Evolutionary conservation across 2,329 filamentous ascomycete genomes (phyloP).

Genomic region (Aspergillus carbonarius): DNA sequence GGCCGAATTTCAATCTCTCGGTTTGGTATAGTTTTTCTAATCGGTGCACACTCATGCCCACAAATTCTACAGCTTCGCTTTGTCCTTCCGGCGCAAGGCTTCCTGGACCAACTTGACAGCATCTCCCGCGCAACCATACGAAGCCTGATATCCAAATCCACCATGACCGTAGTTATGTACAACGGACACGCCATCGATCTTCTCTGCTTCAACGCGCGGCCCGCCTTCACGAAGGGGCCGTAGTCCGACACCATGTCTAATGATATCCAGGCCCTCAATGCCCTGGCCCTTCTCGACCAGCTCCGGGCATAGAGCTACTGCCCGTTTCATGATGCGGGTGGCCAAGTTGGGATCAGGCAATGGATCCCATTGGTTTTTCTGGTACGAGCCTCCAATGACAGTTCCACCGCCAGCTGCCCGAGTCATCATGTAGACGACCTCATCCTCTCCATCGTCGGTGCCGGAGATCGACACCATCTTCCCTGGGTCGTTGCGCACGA

Average conservation of each 20-base stretch:
- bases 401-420: slow-evolving; percentile 76
- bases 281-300: slow-evolving; percentile 58
- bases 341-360: slow-evolving; percentile 78
- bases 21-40: too few species aligned
- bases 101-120: slow-evolving; percentile 67
- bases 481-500: slow-evolving; percentile 75
- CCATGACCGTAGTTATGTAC: slow-evolving; percentile 48
- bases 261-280: slow-evolving; percentile 69
- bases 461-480: slow-evolving; percentile 70
- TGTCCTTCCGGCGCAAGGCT: slow-evolving; percentile 31
- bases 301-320: slow-evolving; percentile 36
- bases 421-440: slow-evolving; percentile 79
- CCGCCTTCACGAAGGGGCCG: slow-evolving; percentile 73
- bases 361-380: slow-evolving; percentile 75
- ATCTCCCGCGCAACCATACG: slow-evolving; percentile 68
- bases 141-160: slow-evolving; percentile 63
- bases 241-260: slow-evolving; percentile 80
- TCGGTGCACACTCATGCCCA: too few species aligned
- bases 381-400: slow-evolving; percentile 81
- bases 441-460: slow-evolving; percentile 69
- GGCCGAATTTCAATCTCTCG: too few species aligned
- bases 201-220: slow-evolving; percentile 72
- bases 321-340: slow-evolving; percentile 75
- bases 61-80: slow-evolving; percentile 31
- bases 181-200: slow-evolving; percentile 58